Base-by-base conservation (phyloP, 129 eudicot species). In the Lactuca sativa region DNA sequence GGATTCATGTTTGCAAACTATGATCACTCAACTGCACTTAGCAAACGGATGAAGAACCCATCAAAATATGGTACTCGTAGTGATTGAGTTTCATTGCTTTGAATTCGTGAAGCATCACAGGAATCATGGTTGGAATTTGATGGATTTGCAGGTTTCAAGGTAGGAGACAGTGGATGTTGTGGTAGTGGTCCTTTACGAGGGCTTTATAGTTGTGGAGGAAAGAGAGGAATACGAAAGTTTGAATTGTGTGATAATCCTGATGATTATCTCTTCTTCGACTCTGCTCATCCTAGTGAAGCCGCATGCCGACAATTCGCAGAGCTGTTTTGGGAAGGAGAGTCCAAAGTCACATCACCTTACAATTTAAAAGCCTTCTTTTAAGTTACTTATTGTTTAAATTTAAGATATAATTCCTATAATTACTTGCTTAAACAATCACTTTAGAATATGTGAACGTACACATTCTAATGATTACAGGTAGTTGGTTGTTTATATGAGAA, bases 251-350 rank as follows among this genome's bases (percentile, higher is more conserved):
- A 73, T 1, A 73, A 82, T 62, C 40, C 62, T 3, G 33, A 56
- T 14, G 78, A 76, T 0, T 60, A 85, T 51, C 47, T 82, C 11
- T 82, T 87, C 73, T 84, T 86, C 34, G 90, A 87, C 59, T 74
- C 88, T 32, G 17, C 54, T 67, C 90, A 82, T 77, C 69, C 68
- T 6, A 82, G 65, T 57, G 64, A 87, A 62, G 71, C 16, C 16
- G 95, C 69, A 6, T 55, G 69, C 55, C 49, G 73, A 14, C 93
- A 87, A 78, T 66, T 69, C 41, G 86, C 93, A 3, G 74, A 75
- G 74, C 72, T 75, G 69, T 84, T 77, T 73, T 87, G 93, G 93
- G 51, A 70, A 1, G 82, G 80, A 71, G 74, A 32, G 44, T 37
- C 77, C 1, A 41, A 6, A 12, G 62, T 79, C 33, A 56, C 76